A percentile compares a stretch with the other conserved stretches of the same genome.
Conservation (phyloP, 148 eudicot species). For the Beta vulgaris region DNA sequence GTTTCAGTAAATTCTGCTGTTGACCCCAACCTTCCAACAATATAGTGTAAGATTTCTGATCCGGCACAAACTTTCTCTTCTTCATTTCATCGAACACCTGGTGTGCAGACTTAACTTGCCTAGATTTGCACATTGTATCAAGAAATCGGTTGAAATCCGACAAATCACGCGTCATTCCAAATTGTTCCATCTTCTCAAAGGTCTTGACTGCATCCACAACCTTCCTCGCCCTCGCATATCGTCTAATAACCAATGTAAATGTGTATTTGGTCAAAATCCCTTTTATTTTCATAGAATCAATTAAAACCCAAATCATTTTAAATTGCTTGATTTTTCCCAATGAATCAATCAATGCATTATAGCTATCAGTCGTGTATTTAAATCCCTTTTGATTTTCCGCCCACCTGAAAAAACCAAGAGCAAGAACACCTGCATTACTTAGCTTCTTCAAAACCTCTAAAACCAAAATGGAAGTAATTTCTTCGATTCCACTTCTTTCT, state of each 20-base stretch:
- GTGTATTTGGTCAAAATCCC: slow-evolving; percentile 57
- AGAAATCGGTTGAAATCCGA: slow-evolving; percentile 65
- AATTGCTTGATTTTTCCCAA: slow-evolving; percentile 85
- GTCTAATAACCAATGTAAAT: slow-evolving; percentile 56
- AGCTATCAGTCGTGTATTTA: slow-evolving; percentile 45
- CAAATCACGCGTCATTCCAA: slow-evolving; percentile 51
- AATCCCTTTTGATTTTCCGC: slow-evolving; percentile 70
- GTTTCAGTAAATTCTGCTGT: slow-evolving; percentile 51
- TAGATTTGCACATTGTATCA: slow-evolving; percentile 59
- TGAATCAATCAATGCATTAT: slow-evolving; percentile 66
- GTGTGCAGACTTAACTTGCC: slow-evolving; percentile 64
- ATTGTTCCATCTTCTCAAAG: slow-evolving; percentile 66
- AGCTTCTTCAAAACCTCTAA: slow-evolving; percentile 57
- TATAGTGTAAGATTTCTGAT: slow-evolving; percentile 63
- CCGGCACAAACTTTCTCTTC: slow-evolving; percentile 51
- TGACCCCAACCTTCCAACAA: slow-evolving; percentile 86
- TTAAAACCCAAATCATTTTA: slow-evolving; percentile 57
- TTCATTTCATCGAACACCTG: slow-evolving; percentile 78
- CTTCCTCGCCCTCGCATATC: slow-evolving; percentile 75
- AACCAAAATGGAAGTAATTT: slow-evolving; percentile 40
- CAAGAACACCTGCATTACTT: slow-evolving; percentile 68
- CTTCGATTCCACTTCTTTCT: slow-evolving; percentile 27
- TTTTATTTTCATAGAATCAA: slow-evolving; percentile 56
- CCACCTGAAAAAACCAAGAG: slow-evolving; percentile 75
- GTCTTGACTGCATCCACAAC: slow-evolving; percentile 63